Evolutionary conservation across 2,329 filamentous ascomycete species (phyloP).

Genomic region (Ceratocystis huliohia): DNA sequence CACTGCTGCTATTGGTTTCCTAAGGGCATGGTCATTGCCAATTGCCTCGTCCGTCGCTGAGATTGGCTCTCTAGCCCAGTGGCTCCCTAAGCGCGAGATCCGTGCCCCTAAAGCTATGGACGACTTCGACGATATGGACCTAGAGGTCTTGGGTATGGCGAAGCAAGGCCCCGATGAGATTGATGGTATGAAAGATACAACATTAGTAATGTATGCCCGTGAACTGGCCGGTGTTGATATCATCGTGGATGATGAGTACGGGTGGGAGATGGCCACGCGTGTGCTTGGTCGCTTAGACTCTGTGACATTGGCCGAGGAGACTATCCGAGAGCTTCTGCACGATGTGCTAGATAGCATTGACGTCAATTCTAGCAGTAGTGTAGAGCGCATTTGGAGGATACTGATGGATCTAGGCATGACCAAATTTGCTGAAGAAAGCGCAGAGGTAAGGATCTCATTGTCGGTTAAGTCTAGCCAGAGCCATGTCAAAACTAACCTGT

Average conservation of each 20-base stretch:
- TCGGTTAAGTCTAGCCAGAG: neutral
- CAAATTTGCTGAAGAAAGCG: constrained; percentile 65
- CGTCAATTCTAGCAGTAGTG: constrained; percentile 54
- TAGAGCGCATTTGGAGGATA: constrained; percentile 70
- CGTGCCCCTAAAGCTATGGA: constrained; percentile 36
- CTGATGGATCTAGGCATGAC: constrained; percentile 67
- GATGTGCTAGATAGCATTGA: constrained; percentile 50
- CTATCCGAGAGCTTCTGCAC: constrained; percentile 58
- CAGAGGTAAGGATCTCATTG: constrained; percentile 51
- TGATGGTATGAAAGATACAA: constrained; percentile 63
- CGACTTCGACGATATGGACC: constrained; percentile 56
- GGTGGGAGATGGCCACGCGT: constrained; percentile 82
- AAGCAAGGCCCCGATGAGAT: constrained; percentile 45
- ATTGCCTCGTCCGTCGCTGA: constrained; percentile 69
- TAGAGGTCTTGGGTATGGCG: constrained; percentile 66
- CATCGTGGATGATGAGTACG: constrained; percentile 44
- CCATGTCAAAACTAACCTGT: constrained; percentile 24
- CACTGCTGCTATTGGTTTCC: constrained; percentile 59
- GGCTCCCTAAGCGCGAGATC: constrained; percentile 55
- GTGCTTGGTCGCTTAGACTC: constrained; percentile 73
- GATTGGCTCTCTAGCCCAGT: constrained; percentile 68
- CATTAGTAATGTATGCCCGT: constrained; percentile 64
- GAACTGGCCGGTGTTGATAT: constrained; percentile 46
- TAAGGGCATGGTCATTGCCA: constrained; percentile 69
- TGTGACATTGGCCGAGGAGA: constrained; percentile 54